phyloP scores from a whole-genome alignment of 805 yeast species.

The Candida hispaniensis region DNA sequence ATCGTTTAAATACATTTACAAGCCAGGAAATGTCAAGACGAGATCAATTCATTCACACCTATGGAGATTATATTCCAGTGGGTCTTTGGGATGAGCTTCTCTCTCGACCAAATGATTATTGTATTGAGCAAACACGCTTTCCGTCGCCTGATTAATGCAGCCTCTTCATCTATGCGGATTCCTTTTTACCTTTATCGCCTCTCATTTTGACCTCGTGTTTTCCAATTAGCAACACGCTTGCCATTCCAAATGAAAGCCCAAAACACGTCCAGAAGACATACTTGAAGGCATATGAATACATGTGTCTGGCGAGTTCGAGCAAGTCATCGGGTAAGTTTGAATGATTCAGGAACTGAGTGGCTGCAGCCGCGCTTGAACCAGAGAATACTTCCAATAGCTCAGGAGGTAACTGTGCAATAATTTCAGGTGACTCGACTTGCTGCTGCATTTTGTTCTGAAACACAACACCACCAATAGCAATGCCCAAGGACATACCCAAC shows the following conservation, averaged over 20 bases:
- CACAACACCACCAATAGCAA: constrained; percentile 36
- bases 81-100: too few relatives aligned
- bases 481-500: constrained; percentile 32
- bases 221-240: constrained; percentile 11
- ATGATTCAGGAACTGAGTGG: constrained; percentile 11
- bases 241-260: constrained; percentile 7
- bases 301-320: constrained; percentile 9
- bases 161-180: too few relatives aligned
- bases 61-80: too few relatives aligned
- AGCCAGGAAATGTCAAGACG: too few relatives aligned
- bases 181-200: constrained; percentile 13
- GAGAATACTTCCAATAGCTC: constrained; percentile 5
- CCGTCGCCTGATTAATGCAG: too few relatives aligned
- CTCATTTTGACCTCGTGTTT: constrained; percentile 15
- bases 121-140: not conserved
- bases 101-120: too few relatives aligned
- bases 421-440: constrained; percentile 7
- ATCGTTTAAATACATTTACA: too few relatives aligned
- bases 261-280: constrained; percentile 12
- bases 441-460: constrained; percentile 33
- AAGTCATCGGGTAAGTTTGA: not conserved
- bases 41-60: too few relatives aligned
- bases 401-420: constrained; percentile 3
- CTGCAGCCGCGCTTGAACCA: constrained; percentile 14
- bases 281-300: constrained; percentile 13